Evolutionary conservation across 202 grass and related monocot species (phyloP).

Genomic region (Schoenoplectus tabernaemontani): DNA sequence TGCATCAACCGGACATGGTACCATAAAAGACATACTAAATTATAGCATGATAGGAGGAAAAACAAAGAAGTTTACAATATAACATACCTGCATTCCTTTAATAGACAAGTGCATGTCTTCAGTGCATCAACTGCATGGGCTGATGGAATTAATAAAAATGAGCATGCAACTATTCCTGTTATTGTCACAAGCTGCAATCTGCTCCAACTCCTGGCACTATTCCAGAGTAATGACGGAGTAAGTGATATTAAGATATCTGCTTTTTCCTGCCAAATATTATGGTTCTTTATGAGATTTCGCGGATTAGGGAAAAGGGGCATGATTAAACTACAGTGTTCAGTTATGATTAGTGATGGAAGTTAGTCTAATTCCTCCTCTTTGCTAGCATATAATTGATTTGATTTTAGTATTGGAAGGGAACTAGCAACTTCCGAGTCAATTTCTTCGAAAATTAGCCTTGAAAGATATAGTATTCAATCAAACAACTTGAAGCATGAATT

Average conservation of each 20-base stretch:
- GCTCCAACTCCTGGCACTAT: slow-evolving; percentile 35
- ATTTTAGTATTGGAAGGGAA: background rate
- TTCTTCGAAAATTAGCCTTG: background rate
- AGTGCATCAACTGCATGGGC: slow-evolving; percentile 69
- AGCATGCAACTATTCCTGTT: slow-evolving; percentile 51
- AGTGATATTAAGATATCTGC: slow-evolving; percentile 1
- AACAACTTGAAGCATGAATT: background rate
- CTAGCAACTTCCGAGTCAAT: background rate
- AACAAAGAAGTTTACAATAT: background rate
- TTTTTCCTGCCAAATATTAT: slow-evolving; percentile 30
- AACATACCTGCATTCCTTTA: slow-evolving; percentile 88
- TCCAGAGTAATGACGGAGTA: slow-evolving; percentile 12
- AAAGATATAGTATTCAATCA: background rate
- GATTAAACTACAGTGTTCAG: background rate
- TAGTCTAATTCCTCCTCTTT: background rate
- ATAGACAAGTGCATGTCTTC: slow-evolving; percentile 87
- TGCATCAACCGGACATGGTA: background rate
- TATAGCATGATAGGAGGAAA: slow-evolving; percentile 4
- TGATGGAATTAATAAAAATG: slow-evolving; percentile 52
- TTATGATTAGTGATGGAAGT: background rate
- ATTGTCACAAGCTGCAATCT: slow-evolving; percentile 37
- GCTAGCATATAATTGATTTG: background rate
- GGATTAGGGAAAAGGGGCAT: background rate
- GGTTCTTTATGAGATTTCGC: background rate
- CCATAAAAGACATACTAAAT: background rate